Evolutionary conservation across 768 basidiomycete species (phyloP).

Genomic region (Lyophyllum shimeji): DNA sequence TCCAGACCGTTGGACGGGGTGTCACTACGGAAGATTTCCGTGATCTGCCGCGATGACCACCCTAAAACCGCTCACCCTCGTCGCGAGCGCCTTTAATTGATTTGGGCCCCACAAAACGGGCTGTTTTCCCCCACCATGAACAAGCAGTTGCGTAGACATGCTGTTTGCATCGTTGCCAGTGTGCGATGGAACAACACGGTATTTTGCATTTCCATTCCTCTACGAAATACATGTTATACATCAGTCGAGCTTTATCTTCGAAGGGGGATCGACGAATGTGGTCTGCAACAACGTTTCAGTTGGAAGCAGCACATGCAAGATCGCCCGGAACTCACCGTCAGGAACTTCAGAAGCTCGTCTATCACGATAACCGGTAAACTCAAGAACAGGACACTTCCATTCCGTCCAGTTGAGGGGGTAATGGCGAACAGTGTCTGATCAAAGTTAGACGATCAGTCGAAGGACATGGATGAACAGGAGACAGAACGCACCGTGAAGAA

Average conservation of each 20-base stretch:
- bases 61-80: no score
- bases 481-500: slow-evolving; percentile 80
- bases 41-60: no score
- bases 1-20: no score
- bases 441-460: slow-evolving; percentile 1
- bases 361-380: slow-evolving; percentile 87
- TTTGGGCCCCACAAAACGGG: no score
- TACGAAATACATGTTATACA: slow-evolving; percentile 14
- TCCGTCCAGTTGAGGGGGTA: slow-evolving; percentile 89
- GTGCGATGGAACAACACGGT: not conserved
- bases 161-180: not conserved
- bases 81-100: no score
- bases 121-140: not conserved
- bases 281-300: slow-evolving; percentile 33
- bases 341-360: slow-evolving; percentile 87
- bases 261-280: slow-evolving; percentile 56
- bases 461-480: not conserved
- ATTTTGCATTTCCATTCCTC: slow-evolving; percentile 2
- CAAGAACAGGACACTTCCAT: slow-evolving; percentile 89
- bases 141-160: not conserved
- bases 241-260: slow-evolving; percentile 51
- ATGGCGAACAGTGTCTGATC: slow-evolving; percentile 82
- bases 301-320: not conserved
- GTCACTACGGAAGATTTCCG: no score
- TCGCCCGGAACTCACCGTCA: slow-evolving; percentile 54